Base-by-base conservation (phyloP, 2,329 filamentous ascomycete species). In the Colletotrichum scovillei region DNA sequence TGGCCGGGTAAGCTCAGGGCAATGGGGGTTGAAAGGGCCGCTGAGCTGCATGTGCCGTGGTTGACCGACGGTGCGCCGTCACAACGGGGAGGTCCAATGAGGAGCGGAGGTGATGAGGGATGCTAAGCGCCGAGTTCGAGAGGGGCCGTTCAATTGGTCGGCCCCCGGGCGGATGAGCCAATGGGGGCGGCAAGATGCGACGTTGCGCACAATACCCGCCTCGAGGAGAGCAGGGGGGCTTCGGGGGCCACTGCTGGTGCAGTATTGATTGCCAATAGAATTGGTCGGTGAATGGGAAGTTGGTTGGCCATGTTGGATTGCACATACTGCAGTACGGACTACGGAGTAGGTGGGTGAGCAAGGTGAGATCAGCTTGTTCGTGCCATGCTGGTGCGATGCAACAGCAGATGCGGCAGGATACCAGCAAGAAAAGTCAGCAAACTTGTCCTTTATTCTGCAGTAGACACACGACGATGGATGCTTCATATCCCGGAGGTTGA, bases 41-140 rank as follows among this genome's bases (percentile, higher is more conserved):
- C 53, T 56, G 68, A 49, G 67, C 71, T 75, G 73, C 73, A 73
- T 66, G 73, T 74, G 71, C 73, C 57, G 63, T 73, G 55, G 71
- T 62, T 30, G 28, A 32, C n/a, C 12, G 16, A 56, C 55, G 66
- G 46, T 63, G 46, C 42, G 66, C 73, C 65, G 63, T 75, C 73
- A 75, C 71, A 74, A 66, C 66, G 62, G 57, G 49, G 12, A 53
- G 56, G 67, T 57, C 73, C 73, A 75, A 75, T 75, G 62, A 63
- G 70, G 52, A 63, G 30, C 57, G 57, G 59, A 60, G 62, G 38
- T 19, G 66, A 65, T n/a, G 70, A 65, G 66, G 63, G 53, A 11
- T 59, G 70, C 42, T 75, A 75, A 75, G 73, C 73, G 73, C 73
- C 73, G 66, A 35, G 62, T 42, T 74, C 16, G 62, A 63, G 66